Conservation (phyloP, 805 yeast species). For the Kluyveromyces aestuarii region DNA sequence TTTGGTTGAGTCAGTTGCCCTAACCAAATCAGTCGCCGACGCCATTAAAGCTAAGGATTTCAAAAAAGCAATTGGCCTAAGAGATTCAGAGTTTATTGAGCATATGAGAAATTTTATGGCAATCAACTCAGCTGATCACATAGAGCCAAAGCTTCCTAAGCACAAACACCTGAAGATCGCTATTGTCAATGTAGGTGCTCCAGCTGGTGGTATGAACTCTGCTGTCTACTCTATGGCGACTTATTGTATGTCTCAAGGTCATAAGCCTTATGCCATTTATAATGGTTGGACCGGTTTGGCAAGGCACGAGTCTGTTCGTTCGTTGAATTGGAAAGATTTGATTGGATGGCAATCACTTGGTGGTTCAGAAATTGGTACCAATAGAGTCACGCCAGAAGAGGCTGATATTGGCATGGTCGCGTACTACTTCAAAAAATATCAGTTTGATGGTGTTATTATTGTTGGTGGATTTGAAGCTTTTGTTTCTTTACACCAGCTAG, state of each 20-base stretch:
- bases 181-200: conserved; percentile 70
- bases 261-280: conserved; percentile 58
- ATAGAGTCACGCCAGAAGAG: conserved; percentile 58
- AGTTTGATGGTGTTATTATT: conserved; percentile 60
- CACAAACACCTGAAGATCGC: conserved; percentile 54
- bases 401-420: conserved; percentile 64
- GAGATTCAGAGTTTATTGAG: conserved; percentile 66
- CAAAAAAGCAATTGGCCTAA: conserved; percentile 56
- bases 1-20: conserved; percentile 60
- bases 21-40: conserved; percentile 63
- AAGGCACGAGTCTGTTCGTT: conserved; percentile 50
- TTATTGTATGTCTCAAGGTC: conserved; percentile 69
- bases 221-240: conserved; percentile 70
- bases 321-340: conserved; percentile 58
- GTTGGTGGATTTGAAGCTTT: conserved; percentile 83
- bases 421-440: conserved; percentile 57
- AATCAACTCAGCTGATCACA: conserved; percentile 59
- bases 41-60: conserved; percentile 61
- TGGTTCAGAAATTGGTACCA: conserved; percentile 79
- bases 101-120: conserved; percentile 54
- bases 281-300: conserved; percentile 70
- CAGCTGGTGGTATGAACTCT: conserved; percentile 70
- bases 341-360: conserved; percentile 68
- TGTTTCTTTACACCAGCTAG: conserved; percentile 58
- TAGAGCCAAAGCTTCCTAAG: conserved; percentile 47